Conservation (phyloP, 495 filamentous ascomycete genomes). For the Xylaria sp. region DNA sequence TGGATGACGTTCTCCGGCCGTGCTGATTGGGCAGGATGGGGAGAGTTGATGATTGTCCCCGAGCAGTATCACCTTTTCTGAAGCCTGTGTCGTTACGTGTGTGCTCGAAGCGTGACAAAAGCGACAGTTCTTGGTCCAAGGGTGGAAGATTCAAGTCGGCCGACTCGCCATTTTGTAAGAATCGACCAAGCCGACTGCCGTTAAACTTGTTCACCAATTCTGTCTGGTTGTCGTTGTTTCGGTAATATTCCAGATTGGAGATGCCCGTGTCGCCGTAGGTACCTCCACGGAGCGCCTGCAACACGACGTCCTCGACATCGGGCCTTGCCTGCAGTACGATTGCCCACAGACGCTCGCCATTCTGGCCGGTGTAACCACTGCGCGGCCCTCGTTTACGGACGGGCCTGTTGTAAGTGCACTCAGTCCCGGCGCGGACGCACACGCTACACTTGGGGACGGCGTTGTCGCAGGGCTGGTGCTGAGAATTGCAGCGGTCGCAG, state of each 20-base stretch:
- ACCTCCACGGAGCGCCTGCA: constrained; percentile 38
- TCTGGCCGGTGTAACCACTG: constrained; percentile 44
- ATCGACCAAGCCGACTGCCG: constrained; percentile 40
- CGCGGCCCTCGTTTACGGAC: constrained; percentile 42
- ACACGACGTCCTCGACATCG: constrained; percentile 41
- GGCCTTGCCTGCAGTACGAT: constrained; percentile 40
- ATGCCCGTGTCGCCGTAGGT: constrained; percentile 38
- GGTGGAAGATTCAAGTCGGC: constrained; percentile 38
- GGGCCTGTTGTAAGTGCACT: constrained; percentile 43
- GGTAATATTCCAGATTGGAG: constrained; percentile 42
- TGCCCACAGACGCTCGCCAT: constrained; percentile 44
- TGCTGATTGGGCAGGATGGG: constrained; percentile 8
- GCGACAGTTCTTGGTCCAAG: constrained; percentile 34
- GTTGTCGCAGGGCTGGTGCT: constrained; percentile 45
- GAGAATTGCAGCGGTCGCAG: constrained; percentile 44
- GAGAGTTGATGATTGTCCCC: constrained; percentile 11
- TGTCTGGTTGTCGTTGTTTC: constrained; percentile 42
- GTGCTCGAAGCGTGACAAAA: constrained; percentile 32
- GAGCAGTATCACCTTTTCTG: constrained; percentile 26
- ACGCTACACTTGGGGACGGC: constrained; percentile 43
- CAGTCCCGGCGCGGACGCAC: constrained; percentile 41
- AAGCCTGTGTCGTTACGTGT: constrained; percentile 30
- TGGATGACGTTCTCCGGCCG: constrained; percentile 11
- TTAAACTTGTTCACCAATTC: constrained; percentile 41
- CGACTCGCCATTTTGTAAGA: constrained; percentile 39